Evolutionary conservation across 371 early-diverging fungal species (phyloP).

Genomic region (Apophysomyces sp.): DNA sequence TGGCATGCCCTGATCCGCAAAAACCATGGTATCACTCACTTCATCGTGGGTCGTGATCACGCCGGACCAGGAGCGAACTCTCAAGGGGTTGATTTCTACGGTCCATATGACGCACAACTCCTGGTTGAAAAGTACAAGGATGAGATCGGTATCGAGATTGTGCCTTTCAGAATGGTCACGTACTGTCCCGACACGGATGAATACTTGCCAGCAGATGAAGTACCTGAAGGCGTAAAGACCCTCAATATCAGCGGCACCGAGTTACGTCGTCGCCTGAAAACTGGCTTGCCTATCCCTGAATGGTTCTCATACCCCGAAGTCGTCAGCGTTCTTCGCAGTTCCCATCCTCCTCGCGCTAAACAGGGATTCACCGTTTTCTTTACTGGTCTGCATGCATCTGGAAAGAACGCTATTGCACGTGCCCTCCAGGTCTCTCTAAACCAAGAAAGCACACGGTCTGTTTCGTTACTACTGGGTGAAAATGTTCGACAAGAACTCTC

Average conservation of each 20-base stretch:
- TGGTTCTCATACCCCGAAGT: conserved; percentile 97
- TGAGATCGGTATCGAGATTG: conserved; percentile 90
- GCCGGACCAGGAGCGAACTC: conserved; percentile 92
- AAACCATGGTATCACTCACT: conserved; percentile 91
- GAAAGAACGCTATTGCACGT: conserved; percentile 76
- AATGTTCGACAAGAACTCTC: conserved; percentile 81
- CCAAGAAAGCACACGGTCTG: conserved; percentile 84
- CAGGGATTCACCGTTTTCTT: conserved; percentile 91
- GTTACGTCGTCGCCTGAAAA: conserved; percentile 64
- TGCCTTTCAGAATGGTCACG: conserved; percentile 93
- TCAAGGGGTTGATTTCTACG: conserved; percentile 86
- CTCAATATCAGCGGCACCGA: conserved; percentile 71
- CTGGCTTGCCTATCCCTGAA: conserved; percentile 86
- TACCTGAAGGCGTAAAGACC: conserved; percentile 72
- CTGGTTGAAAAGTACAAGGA: conserved; percentile 77
- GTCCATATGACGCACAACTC: conserved; percentile 91
- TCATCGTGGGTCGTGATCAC: conserved; percentile 93
- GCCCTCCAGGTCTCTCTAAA: conserved; percentile 83
- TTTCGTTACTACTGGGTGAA: conserved; percentile 81
- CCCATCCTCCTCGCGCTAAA: conserved; percentile 80
- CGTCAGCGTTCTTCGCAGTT: conserved; percentile 76
- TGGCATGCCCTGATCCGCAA: conserved; percentile 95
- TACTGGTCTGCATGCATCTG: conserved; percentile 83
- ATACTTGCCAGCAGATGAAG: conserved; percentile 85
- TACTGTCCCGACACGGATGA: conserved; percentile 91